phyloP scores from a whole-genome alignment of 139 green algal species.

The Coelastrella sp. region DNA sequence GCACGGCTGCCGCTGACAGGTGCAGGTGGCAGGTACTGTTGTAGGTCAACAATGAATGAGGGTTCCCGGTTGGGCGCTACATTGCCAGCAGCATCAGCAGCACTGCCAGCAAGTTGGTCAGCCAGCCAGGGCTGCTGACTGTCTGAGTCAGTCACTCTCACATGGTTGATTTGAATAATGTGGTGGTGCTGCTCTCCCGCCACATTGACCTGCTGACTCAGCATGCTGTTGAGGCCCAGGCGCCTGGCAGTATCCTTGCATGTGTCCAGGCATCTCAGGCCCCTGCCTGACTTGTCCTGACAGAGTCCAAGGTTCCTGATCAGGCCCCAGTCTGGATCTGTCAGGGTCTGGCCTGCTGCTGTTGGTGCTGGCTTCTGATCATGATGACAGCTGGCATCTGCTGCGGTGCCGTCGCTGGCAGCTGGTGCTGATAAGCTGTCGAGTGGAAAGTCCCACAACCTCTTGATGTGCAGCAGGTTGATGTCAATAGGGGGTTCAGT shows the following conservation, averaged over 20 bases:
- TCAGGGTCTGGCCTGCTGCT: not conserved
- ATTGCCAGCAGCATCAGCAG: not conserved
- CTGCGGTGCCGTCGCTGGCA: not conserved
- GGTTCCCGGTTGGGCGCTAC: not conserved
- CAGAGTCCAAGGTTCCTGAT: not conserved
- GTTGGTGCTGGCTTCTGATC: not conserved
- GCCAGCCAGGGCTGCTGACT: not conserved
- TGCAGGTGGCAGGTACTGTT: not conserved
- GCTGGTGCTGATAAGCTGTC: not conserved
- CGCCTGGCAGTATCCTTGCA: constrained; percentile 10
- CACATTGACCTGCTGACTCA: not conserved
- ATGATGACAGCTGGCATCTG: not conserved
- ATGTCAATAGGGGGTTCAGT: not conserved
- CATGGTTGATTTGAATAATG: constrained; percentile 30
- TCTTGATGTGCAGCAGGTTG: not conserved
- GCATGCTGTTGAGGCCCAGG: not conserved
- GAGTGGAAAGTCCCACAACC: not conserved
- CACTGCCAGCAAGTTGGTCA: not conserved
- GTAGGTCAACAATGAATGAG: not conserved
- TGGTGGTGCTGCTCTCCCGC: constrained; percentile 12
- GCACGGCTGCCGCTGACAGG: not conserved
- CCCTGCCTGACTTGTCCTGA: not conserved
- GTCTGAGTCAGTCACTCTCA: not conserved
- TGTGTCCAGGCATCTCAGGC: not conserved
- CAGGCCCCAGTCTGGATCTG: not conserved